These are phyloP conservation scores for Scenedesmus sp. DNA, from an alignment of 163 green algal species.

Conservation along the genomic window DNA sequence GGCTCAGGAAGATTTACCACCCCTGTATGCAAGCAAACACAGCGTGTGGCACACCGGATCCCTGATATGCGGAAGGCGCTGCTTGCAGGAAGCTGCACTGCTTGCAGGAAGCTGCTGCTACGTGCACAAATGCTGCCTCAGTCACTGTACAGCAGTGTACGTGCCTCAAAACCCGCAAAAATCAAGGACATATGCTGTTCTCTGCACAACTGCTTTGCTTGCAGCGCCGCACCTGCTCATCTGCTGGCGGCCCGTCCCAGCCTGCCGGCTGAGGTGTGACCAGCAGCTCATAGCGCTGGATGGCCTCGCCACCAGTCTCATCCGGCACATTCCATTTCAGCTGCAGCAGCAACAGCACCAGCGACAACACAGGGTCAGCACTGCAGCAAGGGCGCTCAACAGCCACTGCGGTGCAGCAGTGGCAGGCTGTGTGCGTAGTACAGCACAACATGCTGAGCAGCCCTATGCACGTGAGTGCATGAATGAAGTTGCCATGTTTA, in stretches of 20 bases:
- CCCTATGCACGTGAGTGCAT: background rate
- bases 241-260: conserved; percentile 37
- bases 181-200: background rate
- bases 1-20: background rate
- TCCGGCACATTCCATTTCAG: conserved; percentile 81
- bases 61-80: background rate
- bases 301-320: conserved; percentile 72
- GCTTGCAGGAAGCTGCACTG: background rate
- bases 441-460: background rate
- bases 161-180: background rate
- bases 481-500: background rate
- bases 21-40: background rate
- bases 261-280: conserved; percentile 59
- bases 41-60: background rate
- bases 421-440: background rate
- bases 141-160: background rate
- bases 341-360: conserved; percentile 55
- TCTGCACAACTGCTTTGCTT: background rate
- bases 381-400: background rate
- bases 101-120: background rate
- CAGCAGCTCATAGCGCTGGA: conserved; percentile 69
- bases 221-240: conserved; percentile 27
- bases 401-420: background rate
- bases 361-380: background rate
- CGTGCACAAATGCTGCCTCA: background rate